Evolutionary conservation across 352 stramenopile genomes (phyloP), one percentile per base, ranked within the genome.

Genomic region (Pythium volutum): DNA sequence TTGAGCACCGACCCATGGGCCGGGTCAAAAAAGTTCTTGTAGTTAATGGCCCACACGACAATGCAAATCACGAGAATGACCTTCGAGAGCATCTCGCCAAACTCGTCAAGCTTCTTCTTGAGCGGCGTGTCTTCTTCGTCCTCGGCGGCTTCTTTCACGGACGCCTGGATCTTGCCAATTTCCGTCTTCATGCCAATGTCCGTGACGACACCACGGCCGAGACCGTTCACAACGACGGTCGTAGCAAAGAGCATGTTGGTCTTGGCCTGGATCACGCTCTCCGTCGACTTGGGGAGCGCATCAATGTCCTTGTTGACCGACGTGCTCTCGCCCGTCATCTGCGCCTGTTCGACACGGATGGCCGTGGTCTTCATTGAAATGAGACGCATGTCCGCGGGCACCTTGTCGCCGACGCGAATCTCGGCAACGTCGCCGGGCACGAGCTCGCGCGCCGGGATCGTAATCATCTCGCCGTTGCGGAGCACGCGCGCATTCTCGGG

Each of bases 41-140:
- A 98, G 62, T 96, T 98, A 66, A 98, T 98, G 27, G 94, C 70
- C 94, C 97, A 99, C 7, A 99, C 96, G 7, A 95, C 81, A 22
- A 98, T 73, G 75, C 97, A 99, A 59, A 99, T 98, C 34, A 96
- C 66, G n/a, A 91, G 94, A 70, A 99, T 99, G 22, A 99, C 88
- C 59, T 96, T 93, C 12, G 96, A 98, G 39, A 99, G 74, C 20
- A 93, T 84, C 62, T 98, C 82, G 27, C 95, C 97, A 74, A 99
- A 99, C 72, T 99, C 95, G 77, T 99, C 97, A 8, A 99, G 76
- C 75, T 99, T 99, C 66, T 98, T 94, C 62, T 89, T 96, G 2
- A 99, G 80, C 29, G 97, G 98, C 45, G 97, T 99, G 60, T 97
- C 92, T 55, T 98, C 84, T 52, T 97, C 86, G 9, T 98, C 90